Base-by-base conservation (phyloP, 176 grass and related monocot species). In the Zea luxurians region DNA sequence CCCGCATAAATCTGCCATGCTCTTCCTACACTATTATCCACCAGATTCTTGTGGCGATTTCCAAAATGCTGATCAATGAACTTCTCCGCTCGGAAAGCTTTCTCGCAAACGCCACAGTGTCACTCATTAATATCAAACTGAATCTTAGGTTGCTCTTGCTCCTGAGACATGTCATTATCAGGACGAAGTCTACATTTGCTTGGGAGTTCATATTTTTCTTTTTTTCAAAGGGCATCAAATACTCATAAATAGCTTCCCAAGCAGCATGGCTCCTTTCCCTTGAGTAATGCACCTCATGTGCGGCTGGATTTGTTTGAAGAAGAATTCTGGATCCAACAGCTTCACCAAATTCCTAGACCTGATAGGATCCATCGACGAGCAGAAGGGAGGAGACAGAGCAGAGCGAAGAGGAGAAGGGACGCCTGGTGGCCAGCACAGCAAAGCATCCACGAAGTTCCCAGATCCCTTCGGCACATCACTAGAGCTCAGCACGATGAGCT, bases 1-100 rank as follows among this genome's bases (percentile, higher is more conserved):
- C 66, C 91, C 91, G 43, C 91, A 97, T 74, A 94, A 50, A 84
- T 97, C 91, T 53, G 95, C 91, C 89, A 94, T 79, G 82, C 95
- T 80, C 83, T 89, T 88, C 95, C 95, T 88, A 90, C 79, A 74
- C 69, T 85, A 85, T 86, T 61, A 84, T 92, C 73, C 44, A 94
- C 81, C n/a, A 97, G 61, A 84, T 94, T 90, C 49, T 83, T 86
- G 74, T 97, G 95, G 27, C 95, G 87, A 75, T 97, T 94, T 44
- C 88, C 89, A 83, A 92, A 97, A 94, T 97, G 95, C 53, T 94
- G 87, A 80, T 97, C 95, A 8, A 97, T 83, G 82, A 94, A 97
- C 78, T 97, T 97, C 74, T 97, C 95, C 74, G 95, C 91, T 70
- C 87, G 89, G 61, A 97, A 97, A 16, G 74, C 89, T 83, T 97